These are phyloP conservation scores for Triticum urartu DNA, from an alignment of 176 grass and related monocot genomes.

Conservation along the genomic window DNA sequence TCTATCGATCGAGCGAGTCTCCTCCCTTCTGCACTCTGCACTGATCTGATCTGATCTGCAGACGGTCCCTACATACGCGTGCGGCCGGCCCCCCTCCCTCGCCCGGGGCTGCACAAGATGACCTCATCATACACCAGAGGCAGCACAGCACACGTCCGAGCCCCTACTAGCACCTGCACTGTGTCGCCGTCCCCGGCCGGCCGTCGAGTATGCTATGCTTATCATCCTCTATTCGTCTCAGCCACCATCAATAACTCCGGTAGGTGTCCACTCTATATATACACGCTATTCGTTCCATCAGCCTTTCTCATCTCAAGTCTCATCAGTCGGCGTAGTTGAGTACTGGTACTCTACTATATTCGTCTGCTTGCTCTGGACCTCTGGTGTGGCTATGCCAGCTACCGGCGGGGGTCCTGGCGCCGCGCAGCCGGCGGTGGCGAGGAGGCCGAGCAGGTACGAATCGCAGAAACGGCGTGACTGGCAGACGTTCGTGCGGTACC, in stretches of 20 bases:
- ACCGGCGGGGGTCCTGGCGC: background rate
- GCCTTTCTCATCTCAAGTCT: background rate
- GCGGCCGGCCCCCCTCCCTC: background rate
- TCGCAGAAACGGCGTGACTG: constrained; percentile 79
- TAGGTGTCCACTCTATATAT: background rate
- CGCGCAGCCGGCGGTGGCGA: background rate
- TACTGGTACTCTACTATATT: no score
- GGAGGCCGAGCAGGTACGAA: constrained; percentile 58
- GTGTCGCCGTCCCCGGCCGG: background rate
- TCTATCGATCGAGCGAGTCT: background rate
- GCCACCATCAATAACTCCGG: background rate
- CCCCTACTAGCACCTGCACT: background rate
- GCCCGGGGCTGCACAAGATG: background rate
- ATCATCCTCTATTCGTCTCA: no score
- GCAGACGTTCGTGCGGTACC: constrained; percentile 58
- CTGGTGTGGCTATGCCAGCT: background rate
- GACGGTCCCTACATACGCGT: background rate
- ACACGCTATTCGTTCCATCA: background rate
- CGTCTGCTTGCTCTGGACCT: no score
- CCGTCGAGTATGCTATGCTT: background rate
- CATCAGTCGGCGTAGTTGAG: no score
- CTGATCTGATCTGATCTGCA: background rate
- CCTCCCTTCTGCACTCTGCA: background rate
- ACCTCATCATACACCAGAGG: background rate
- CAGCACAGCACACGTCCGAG: background rate